Evolutionary conservation across 352 stramenopile genomes (phyloP).

Genomic region (Phytopythium cucurbitacearum): DNA sequence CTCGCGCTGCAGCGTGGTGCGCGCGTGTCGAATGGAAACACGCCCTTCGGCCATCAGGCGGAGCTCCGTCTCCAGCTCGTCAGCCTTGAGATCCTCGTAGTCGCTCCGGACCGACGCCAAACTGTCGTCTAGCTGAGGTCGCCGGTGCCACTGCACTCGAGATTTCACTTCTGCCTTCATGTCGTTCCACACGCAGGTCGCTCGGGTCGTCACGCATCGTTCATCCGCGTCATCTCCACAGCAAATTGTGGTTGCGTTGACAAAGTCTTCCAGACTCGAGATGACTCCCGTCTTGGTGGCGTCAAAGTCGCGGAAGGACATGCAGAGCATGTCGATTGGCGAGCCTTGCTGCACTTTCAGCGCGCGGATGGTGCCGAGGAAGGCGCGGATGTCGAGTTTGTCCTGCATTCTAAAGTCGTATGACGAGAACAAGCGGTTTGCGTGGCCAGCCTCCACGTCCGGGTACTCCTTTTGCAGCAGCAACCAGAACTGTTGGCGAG

Average conservation of each 20-base stretch:
- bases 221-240: slow-evolving; percentile 40
- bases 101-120: slow-evolving; percentile 3
- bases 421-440: slow-evolving; percentile 59
- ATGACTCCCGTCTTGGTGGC: slow-evolving; percentile 21
- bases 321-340: slow-evolving; percentile 39
- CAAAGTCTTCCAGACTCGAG: slow-evolving; percentile 11
- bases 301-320: slow-evolving; percentile 46
- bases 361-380: slow-evolving; percentile 42
- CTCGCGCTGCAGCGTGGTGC: slow-evolving; percentile 29
- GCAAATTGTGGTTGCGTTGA: slow-evolving; percentile 29
- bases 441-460: slow-evolving; percentile 28
- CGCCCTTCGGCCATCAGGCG: slow-evolving; percentile 22
- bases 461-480: slow-evolving; percentile 49
- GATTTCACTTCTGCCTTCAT: slow-evolving; percentile 10
- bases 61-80: slow-evolving; percentile 17
- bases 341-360: slow-evolving; percentile 58
- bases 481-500: slow-evolving; percentile 41
- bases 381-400: slow-evolving; percentile 43
- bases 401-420: slow-evolving; percentile 50
- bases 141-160: neutral
- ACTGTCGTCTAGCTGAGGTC: neutral
- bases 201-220: slow-evolving; percentile 17
- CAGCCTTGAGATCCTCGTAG: slow-evolving; percentile 17
- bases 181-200: slow-evolving; percentile 15
- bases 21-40: slow-evolving; percentile 37